Base-by-base conservation (phyloP, 2,329 filamentous ascomycete genomes). In the Colletotrichum sp. region DNA sequence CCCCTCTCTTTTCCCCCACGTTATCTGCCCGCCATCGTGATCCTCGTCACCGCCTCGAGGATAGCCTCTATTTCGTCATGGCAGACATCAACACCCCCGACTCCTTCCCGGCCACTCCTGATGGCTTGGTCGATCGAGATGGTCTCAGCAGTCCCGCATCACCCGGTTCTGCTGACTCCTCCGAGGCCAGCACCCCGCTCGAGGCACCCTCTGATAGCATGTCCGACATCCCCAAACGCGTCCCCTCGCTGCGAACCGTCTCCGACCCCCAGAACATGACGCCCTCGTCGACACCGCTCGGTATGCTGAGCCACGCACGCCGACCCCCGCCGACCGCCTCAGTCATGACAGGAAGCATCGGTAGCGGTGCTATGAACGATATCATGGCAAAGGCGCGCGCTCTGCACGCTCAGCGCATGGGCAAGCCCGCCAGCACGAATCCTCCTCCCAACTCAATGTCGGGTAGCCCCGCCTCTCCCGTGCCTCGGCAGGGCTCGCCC, bases 231-330 rank as follows among this genome's bases (percentile, higher is more conserved):
- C 87, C 88, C 71, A 87, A 90, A 83, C 85, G 92, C 83, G 81
- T 93, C 74, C 89, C 92, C 24, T 91, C 91, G 7, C 83, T 92
- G 57, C 90, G 92, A 79, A 90, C 91, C 63, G 84, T 90, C 24
- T 92, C 92, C 70, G 91, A 93, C 66, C 86, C 92, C 24, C 86
- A 88, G 78, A 87, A 86, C 71, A 96, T 98, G 92, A 95, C 92
- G 72, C 87, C 94, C 8, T 96, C 93, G n/a, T 98, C 96, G n/a
- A 97, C 94, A 32, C 93, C 95, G 55, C 88, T 96, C 6, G 95
- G 95, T 55, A 91, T 95, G 74, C 87, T 98, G 81, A 95, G 93
- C 84, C 91, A 86, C 78, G 92, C 90, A 6, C 87, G 92, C 75
- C 88, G 90, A 65, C 92, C 91, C 5, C 82, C 85, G 24, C 85